These are phyloP conservation scores for Colletotrichum shisoi DNA, from an alignment of 2,329 filamentous ascomycete genomes.

Conservation along the genomic window DNA sequence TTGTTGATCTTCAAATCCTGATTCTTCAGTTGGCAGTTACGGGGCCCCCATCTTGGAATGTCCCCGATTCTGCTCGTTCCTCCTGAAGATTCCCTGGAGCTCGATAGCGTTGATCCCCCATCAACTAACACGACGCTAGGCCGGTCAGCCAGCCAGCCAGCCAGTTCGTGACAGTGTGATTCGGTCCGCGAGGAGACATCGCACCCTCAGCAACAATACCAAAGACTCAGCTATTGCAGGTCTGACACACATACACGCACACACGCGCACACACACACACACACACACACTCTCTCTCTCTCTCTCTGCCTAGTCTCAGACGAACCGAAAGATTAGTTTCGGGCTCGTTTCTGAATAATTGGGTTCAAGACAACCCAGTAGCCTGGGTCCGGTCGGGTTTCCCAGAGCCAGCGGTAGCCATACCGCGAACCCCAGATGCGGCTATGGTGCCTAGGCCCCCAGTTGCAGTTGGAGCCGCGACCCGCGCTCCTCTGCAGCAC, in stretches of 20 bases:
- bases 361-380: conserved; percentile 7
- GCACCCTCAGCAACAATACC: conserved; percentile 5
- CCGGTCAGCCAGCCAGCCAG: conserved; percentile 7
- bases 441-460: neutral
- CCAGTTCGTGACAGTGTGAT: neutral
- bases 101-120: neutral
- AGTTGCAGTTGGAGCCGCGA: conserved; percentile 10
- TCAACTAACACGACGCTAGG: neutral
- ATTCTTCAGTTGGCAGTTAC: neutral
- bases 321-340: neutral
- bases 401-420: neutral
- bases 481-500: conserved; percentile 5
- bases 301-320: neutral
- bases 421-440: conserved; percentile 18
- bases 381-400: conserved; percentile 7
- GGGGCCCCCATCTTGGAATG: neutral
- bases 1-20: neutral
- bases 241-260: too few species aligned
- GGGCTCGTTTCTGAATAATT: conserved; percentile 24
- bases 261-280: too few species aligned
- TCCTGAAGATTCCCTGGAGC: neutral
- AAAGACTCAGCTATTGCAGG: conserved; percentile 1
- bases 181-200: neutral
- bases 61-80: neutral
- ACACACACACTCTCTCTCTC: neutral